Evolutionary conservation across 352 stramenopile species (phyloP).

Genomic region (Pythium periplocum): DNA sequence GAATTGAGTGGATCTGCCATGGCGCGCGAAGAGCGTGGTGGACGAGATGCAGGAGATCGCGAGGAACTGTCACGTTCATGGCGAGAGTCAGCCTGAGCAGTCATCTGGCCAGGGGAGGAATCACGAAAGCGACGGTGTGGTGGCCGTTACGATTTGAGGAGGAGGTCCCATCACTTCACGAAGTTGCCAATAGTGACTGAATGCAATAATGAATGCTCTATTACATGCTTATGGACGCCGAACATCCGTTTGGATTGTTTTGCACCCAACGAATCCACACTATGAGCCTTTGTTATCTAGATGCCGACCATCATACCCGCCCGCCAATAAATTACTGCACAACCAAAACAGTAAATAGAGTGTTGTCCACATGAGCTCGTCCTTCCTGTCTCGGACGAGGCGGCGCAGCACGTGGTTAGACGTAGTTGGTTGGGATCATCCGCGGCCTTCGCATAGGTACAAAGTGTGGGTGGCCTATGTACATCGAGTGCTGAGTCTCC

Average conservation of each 20-base stretch:
- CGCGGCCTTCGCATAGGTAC: constrained; percentile 42
- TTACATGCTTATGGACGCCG: no score
- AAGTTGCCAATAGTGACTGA: no score
- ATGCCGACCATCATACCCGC: not conserved
- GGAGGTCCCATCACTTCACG: no score
- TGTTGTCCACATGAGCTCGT: not conserved
- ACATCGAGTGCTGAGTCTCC: constrained; percentile 34
- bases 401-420: constrained; percentile 6
- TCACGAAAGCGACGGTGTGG: no score
- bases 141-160: no score
- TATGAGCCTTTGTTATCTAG: not conserved
- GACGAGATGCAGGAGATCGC: no score
- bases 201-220: no score
- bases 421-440: constrained; percentile 69
- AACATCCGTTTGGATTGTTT: constrained; percentile 4
- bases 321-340: constrained; percentile 13
- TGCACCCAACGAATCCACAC: constrained; percentile 7
- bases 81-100: no score
- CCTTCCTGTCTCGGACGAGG: not conserved
- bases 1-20: no score
- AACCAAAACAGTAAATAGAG: constrained; percentile 1
- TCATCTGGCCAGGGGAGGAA: no score
- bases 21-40: no score
- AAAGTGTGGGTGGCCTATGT: constrained; percentile 32
- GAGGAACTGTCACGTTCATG: no score